Base-by-base conservation (phyloP, 2,329 filamentous ascomycete species). In the Colletotrichum sansevieriae region DNA sequence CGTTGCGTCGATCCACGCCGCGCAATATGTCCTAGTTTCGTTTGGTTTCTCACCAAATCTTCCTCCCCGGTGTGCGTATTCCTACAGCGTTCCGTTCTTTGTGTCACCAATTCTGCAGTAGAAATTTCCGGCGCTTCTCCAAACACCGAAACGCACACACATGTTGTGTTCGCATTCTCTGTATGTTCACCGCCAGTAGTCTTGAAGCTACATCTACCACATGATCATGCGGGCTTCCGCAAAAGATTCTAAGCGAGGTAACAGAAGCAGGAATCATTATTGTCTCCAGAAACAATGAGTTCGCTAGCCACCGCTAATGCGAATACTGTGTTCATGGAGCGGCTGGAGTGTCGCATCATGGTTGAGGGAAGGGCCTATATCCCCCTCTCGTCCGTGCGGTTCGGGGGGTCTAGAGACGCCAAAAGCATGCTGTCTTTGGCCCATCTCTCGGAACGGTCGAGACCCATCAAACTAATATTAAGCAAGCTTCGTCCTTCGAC, bases 1-100 rank as follows among this genome's bases (percentile, higher is more conserved):
- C 8, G 58, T 54, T 63, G 15, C 41, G 47, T 56, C 41, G 49
- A 62, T 41, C 41, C 41, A 47, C 33, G 35, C 64, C 51, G 57
- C 59, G 51, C 51, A 35, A 43, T 10, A 10, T 47, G 47, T 35
- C 22, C 58, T 60, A 49, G 49, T 29, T 39, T 37, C 22, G 44
- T 29, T 35, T 18, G 37, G 12, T 46, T 12, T 37, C 18, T 33
- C 35, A 39, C 25, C 44, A 39, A 20, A 22, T 39, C 64, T 51
- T 22, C 7, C n/a, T 46, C 37, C 29, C 29, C 46, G 13, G 44
- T 12, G 22, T 58, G 29, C 51, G n/a, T 63, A 29, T 20, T 25
- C 41, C 25, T 58, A 25, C 44, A 64, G 12, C 25, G 44, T 20
- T 20, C 12, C 41, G 18, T n/a, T 37, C 52, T 58, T 64, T 64